These are phyloP conservation scores for Candida sp. DNA, from an alignment of 1,139 yeast species.

Conservation along the genomic window DNA sequence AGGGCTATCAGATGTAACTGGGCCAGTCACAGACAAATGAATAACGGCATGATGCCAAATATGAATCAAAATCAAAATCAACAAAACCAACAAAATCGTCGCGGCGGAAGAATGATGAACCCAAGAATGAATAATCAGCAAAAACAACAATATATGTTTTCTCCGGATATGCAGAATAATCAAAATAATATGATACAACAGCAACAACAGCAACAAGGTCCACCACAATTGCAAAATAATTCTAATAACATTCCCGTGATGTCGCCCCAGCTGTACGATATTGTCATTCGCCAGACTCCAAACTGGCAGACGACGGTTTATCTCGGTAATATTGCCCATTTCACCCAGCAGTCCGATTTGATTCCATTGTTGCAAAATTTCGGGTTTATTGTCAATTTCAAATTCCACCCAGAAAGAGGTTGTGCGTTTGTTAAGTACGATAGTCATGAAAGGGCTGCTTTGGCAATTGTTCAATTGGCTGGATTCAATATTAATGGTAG, in stretches of 20 bases:
- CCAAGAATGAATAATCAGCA: conserved; percentile 1
- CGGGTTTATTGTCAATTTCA: conserved; percentile 80
- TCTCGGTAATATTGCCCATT: conserved; percentile 80
- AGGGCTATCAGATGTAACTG: conserved; percentile 82
- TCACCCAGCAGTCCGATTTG: conserved; percentile 68
- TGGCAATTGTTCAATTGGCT: conserved; percentile 77
- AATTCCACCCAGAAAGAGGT: conserved; percentile 76
- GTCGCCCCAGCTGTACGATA: conserved; percentile 62
- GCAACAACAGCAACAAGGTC: background rate
- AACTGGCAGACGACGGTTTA: conserved; percentile 88
- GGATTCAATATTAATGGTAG: conserved; percentile 80
- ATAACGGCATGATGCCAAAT: conserved; percentile 5
- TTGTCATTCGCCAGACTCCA: conserved; percentile 74
- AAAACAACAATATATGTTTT: conserved; percentile 1
- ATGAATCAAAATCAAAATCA: conserved; percentile 2
- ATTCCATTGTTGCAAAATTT: conserved; percentile 75
- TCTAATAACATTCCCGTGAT: conserved; percentile 21
- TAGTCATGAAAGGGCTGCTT: conserved; percentile 83
- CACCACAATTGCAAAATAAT: conserved; percentile 6
- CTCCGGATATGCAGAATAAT: conserved; percentile 2
- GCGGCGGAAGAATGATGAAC: background rate
- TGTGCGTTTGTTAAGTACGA: conserved; percentile 87
- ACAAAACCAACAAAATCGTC: background rate
- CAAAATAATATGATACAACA: background rate
- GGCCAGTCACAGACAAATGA: conserved; percentile 72